These are phyloP conservation scores for Porcisia hertigi DNA, from an alignment of 208 protist species.

Conservation along the genomic window DNA sequence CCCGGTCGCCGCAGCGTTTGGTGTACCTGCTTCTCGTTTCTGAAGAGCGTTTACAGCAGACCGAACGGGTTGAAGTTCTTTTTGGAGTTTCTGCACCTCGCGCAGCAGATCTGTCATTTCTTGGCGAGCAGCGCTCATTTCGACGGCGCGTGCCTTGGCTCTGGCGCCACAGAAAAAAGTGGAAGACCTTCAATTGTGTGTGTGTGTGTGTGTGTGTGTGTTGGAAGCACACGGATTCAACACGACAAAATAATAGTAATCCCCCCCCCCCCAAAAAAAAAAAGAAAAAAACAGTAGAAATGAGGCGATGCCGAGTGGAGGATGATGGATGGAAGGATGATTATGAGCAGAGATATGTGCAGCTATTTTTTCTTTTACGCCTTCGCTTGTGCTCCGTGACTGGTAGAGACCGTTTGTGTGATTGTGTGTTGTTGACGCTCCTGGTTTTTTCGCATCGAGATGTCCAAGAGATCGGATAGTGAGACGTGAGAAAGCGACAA, in stretches of 20 bases:
- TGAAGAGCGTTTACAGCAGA: constrained; percentile 59
- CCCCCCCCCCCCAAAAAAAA: too few relatives aligned
- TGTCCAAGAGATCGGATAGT: constrained; percentile 3
- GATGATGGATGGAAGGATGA: too few relatives aligned
- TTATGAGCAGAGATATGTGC: background rate
- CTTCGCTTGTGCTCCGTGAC: too few relatives aligned
- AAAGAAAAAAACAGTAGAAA: too few relatives aligned
- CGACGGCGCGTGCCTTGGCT: background rate
- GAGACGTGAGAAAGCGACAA: background rate
- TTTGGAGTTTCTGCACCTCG: constrained; percentile 74
- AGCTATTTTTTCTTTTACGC: too few relatives aligned
- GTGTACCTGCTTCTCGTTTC: constrained; percentile 64
- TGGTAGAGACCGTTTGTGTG: background rate
- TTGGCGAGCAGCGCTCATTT: constrained; percentile 44
- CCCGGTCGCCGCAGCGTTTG: constrained; percentile 57
- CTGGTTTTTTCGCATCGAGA: background rate
- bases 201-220: background rate
- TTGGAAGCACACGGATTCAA: background rate
- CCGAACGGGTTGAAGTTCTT: constrained; percentile 81
- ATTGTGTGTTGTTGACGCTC: background rate
- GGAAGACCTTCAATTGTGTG: background rate
- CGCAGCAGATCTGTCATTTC: constrained; percentile 68
- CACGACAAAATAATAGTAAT: background rate
- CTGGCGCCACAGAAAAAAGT: too few relatives aligned
- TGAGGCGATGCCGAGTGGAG: too few relatives aligned